Percentiles rank a stretch among this genome's conserved stretches.
These are phyloP conservation scores for Sporothrix variecibatus DNA, from an alignment of 2,329 filamentous ascomycete species.

Conservation along the genomic window DNA sequence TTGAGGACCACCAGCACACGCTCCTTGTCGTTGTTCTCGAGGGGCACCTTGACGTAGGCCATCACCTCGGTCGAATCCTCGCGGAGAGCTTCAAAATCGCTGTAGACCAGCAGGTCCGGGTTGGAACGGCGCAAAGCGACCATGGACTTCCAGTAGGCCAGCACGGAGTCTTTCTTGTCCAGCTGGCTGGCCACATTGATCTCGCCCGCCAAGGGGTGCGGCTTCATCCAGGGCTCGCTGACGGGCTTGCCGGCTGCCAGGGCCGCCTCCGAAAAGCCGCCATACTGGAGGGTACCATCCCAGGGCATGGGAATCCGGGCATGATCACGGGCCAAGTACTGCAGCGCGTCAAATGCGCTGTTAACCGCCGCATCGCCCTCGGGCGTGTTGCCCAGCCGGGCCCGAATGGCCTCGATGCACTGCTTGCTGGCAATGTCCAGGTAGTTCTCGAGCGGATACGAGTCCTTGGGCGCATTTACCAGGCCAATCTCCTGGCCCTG, in stretches of 20 bases:
- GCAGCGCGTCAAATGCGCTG: constrained; percentile 54
- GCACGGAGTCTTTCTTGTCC: constrained; percentile 44
- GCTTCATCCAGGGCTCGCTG: constrained; percentile 57
- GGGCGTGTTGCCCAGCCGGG: constrained; percentile 35
- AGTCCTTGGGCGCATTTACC: constrained; percentile 52
- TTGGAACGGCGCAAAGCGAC: constrained; percentile 57
- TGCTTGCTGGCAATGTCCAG: constrained; percentile 50
- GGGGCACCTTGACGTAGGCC: constrained; percentile 45
- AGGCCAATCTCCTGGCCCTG: constrained; percentile 64
- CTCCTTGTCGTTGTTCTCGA: constrained; percentile 23
- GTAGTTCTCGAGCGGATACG: constrained; percentile 49
- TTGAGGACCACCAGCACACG: constrained; percentile 39
- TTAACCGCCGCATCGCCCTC: constrained; percentile 45
- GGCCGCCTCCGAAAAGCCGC: constrained; percentile 59
- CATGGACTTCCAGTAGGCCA: constrained; percentile 62
- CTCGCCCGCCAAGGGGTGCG: constrained; percentile 57
- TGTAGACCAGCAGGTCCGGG: constrained; percentile 63
- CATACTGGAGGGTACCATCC: constrained; percentile 52
- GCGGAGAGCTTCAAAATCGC: constrained; percentile 56
- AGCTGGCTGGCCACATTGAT: constrained; percentile 58
- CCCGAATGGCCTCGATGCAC: constrained; percentile 31
- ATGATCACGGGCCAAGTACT: constrained; percentile 64
- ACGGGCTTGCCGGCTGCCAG: constrained; percentile 34
- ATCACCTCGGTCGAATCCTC: constrained; percentile 48
- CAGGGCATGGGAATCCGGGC: constrained; percentile 70